These are phyloP conservation scores for Venturia pyrina DNA, from an alignment of 2,329 filamentous ascomycete genomes.

Conservation along the genomic window DNA sequence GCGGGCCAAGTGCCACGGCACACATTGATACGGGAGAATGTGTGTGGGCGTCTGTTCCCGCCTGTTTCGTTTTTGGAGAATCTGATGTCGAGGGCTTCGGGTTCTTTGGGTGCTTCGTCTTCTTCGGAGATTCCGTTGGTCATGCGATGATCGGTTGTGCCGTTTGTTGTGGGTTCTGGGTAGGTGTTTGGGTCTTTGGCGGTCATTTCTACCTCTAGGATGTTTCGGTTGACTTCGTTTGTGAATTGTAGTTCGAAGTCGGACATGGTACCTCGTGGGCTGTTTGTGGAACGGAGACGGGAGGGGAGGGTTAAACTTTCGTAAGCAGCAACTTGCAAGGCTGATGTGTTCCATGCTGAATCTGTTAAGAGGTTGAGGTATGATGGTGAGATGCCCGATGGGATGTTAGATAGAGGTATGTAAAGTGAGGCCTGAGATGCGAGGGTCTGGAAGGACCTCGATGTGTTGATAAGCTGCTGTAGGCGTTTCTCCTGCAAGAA, in stretches of 20 bases:
- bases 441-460: conserved; percentile 59
- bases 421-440: conserved; percentile 65
- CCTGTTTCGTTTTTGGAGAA: background rate
- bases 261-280: conserved; percentile 43
- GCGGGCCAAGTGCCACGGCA: background rate
- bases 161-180: background rate
- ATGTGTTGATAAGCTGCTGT: conserved; percentile 61
- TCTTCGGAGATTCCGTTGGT: conserved; percentile 10
- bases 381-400: conserved; percentile 33
- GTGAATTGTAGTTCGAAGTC: conserved; percentile 60
- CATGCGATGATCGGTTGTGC: conserved; percentile 7
- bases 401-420: conserved; percentile 49
- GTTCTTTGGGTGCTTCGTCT: conserved; percentile 7
- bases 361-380: conserved; percentile 50
- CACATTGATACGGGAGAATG: conserved; percentile 3
- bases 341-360: conserved; percentile 73
- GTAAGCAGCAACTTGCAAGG: conserved; percentile 62
- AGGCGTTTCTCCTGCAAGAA: conserved; percentile 47
- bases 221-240: conserved; percentile 65
- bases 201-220: conserved; percentile 65
- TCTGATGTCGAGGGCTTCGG: conserved; percentile 8
- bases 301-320: conserved; percentile 73
- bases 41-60: background rate
- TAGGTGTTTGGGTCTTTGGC: conserved; percentile 30
- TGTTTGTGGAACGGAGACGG: conserved; percentile 33